phyloP scores from a whole-genome alignment of 1,284 basidiomycete species.

The Amylostereum areolatum region DNA sequence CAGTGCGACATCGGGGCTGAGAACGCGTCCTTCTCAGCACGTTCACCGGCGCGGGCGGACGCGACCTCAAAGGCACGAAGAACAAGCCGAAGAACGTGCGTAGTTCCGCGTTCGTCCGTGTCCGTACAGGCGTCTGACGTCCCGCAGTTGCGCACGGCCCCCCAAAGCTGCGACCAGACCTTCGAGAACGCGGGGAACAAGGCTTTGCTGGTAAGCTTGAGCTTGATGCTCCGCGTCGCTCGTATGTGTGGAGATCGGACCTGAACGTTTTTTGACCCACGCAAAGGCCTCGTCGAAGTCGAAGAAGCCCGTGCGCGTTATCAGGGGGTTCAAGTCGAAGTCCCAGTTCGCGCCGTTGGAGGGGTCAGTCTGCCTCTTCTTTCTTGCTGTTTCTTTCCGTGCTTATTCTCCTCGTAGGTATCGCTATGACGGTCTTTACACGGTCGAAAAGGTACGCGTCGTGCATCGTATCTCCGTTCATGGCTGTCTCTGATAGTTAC shows the following conservation, averaged over 20 bases:
- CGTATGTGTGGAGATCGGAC: background rate
- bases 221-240: background rate
- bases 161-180: constrained; percentile 72
- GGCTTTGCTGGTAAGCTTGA: constrained; percentile 50
- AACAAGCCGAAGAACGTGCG: constrained; percentile 70
- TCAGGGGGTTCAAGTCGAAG: constrained; percentile 73
- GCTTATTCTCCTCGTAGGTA: constrained; percentile 40
- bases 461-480: background rate
- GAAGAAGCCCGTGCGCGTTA: constrained; percentile 73
- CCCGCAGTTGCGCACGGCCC: constrained; percentile 71
- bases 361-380: constrained; percentile 40
- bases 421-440: constrained; percentile 81
- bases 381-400: background rate
- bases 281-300: constrained; percentile 61
- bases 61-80: constrained; percentile 77
- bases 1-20: background rate
- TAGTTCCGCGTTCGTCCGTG: constrained; percentile 3
- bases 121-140: background rate
- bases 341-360: constrained; percentile 66
- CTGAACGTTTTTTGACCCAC: background rate
- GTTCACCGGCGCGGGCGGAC: constrained; percentile 75
- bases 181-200: constrained; percentile 71
- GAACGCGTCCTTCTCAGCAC: constrained; percentile 37
- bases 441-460: constrained; percentile 55
- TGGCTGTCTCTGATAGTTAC: background rate